Evolutionary conservation across 768 basidiomycete species (phyloP), one percentile per base, ranked within the genome.

Genomic region (Sarcomyxa edulis): DNA sequence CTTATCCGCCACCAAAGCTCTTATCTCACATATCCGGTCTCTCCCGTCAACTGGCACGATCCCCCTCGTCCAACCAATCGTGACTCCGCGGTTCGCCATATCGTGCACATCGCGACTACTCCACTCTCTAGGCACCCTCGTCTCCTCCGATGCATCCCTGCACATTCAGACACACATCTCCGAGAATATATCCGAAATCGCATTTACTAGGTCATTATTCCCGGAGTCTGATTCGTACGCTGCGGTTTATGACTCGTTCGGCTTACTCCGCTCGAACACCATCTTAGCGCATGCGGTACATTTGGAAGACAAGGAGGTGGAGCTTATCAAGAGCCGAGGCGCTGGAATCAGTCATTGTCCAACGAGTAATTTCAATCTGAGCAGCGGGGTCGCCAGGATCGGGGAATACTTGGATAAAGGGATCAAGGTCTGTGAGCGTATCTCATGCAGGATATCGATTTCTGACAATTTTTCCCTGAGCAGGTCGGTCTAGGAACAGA

Each of bases 51-150:
- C 48, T 6, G 50, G 61, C 20, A 37, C 52, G 18, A 42, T 48
- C 20, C 69, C 77, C 2, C 76, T 94, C 6, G 84, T 98, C 7
- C 86, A 87, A 40, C 95, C 95, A 4, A 80, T 92, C 51, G 63
- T 97, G 29, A 97, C 95, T 0, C 95, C 95, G 10, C 86, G 95
- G n/a, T 98, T 97, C 58, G 95, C 95, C 16, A 84, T 97, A 42
- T 81, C 88, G 8, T 95, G 92, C 60, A 79, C 92, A 0, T 58
- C 69, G 9, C 62, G 74, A n/a, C 76, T 94, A 21, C 71, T 97
- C 35, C 32, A 52, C 1, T 59, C 63, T 4, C 68, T 98, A 5
- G 80, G 85, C 7, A 48, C 62, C 4, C 60, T 95, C 27, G 84
- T 84, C 0, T 53, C 62, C 15, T 54, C 66, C 3, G 74, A 87